A percentile compares a stretch with the other conserved stretches of the same genome.
These are phyloP conservation scores for Acer saccharum DNA, from an alignment of 345 rosid species.

Conservation along the genomic window DNA sequence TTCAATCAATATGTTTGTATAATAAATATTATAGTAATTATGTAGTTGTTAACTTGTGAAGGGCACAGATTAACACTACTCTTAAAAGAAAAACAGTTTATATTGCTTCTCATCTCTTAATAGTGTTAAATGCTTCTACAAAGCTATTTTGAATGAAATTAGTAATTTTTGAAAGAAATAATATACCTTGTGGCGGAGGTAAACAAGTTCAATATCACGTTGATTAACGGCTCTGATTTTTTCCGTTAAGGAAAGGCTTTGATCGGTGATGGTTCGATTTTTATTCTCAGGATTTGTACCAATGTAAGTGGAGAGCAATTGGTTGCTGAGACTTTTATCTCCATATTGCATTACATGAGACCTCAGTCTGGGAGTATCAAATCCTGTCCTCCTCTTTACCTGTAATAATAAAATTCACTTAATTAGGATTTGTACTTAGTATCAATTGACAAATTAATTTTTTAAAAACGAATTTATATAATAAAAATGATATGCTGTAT, in stretches of 20 bases:
- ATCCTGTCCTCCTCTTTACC: constrained; percentile 51
- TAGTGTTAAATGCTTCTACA: no score
- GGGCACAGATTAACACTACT: no score
- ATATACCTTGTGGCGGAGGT: constrained; percentile 40
- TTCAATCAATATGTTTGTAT: no score
- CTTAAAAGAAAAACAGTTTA: no score
- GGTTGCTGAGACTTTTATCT: constrained; percentile 26
- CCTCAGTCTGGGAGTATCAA: neutral
- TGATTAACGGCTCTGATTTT: constrained; percentile 27
- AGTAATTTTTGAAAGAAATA: neutral
- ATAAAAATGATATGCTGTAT: no score
- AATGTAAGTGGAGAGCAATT: constrained; percentile 41
- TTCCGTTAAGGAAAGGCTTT: constrained; percentile 2
- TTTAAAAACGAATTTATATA: no score
- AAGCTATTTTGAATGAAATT: no score
- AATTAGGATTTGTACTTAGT: no score
- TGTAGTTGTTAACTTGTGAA: no score
- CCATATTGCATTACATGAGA: constrained; percentile 75
- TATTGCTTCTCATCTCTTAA: no score
- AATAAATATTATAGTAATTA: no score
- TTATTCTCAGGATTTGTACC: constrained; percentile 38
- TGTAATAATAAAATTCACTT: neutral
- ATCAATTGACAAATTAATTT: no score
- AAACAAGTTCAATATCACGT: constrained; percentile 44
- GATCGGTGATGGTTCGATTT: constrained; percentile 6